A percentile compares a stretch with the other conserved stretches of the same genome.
phyloP scores from a whole-genome alignment of 192 early-diverging fungal species.

The Backusella morwellensis region DNA sequence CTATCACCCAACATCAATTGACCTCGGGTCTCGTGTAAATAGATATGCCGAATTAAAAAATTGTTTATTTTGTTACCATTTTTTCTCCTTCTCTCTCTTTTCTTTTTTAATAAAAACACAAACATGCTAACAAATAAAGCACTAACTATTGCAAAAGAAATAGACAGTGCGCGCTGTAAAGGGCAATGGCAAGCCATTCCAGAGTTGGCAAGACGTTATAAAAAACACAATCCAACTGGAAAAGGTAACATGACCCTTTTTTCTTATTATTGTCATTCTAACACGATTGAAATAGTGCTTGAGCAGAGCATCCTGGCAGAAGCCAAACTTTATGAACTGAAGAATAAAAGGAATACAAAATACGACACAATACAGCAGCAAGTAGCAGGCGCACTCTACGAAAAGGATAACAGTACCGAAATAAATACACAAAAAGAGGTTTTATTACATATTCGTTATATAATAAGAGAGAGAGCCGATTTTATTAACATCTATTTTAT shows the following conservation, averaged over 20 bases:
- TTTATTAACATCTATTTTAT: background rate
- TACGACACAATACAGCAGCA: conserved; percentile 17
- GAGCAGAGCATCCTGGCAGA: conserved; percentile 46
- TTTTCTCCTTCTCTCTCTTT: background rate
- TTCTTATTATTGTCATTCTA: too few relatives aligned
- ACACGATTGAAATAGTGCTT: conserved; percentile 20
- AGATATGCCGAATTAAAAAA: background rate
- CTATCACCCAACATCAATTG: background rate
- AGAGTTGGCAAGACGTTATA: conserved; percentile 52
- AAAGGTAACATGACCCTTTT: conserved; percentile 32
- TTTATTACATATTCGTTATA: background rate
- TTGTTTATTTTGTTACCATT: background rate
- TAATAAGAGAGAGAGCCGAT: background rate
- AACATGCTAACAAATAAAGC: conserved; percentile 28
- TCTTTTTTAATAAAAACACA: background rate
- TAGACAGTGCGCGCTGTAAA: conserved; percentile 40
- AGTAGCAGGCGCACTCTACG: conserved; percentile 15
- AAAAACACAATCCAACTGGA: conserved; percentile 55
- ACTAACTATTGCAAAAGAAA: conserved; percentile 41
- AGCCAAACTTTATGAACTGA: conserved; percentile 18
- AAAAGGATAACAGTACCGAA: background rate
- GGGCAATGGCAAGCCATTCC: conserved; percentile 47
- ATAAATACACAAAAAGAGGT: conserved; percentile 9
- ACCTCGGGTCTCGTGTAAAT: background rate
- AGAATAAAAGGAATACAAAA: background rate